Percentiles rank a stretch among this genome's conserved stretches.
These are phyloP conservation scores for Tetrahymena elliotti DNA, from an alignment of 73 alveolate species.

Conservation along the genomic window DNA sequence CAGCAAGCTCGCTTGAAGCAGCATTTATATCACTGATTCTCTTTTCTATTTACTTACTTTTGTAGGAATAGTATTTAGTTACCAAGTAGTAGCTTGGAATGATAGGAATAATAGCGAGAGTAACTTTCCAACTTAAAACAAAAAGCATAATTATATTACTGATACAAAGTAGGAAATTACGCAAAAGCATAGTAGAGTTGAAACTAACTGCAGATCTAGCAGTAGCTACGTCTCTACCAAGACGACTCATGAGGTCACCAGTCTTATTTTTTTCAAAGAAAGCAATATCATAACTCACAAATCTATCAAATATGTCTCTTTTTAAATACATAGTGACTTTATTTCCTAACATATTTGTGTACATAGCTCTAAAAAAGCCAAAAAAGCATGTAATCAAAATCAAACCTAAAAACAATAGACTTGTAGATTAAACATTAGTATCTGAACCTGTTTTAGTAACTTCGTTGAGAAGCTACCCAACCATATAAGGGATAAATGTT, in stretches of 20 bases:
- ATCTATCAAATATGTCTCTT: slow-evolving; percentile 5
- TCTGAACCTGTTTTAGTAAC: not conserved
- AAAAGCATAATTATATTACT: slow-evolving; percentile 8
- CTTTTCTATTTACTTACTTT: slow-evolving; percentile 13
- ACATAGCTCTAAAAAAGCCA: not conserved
- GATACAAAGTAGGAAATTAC: slow-evolving; percentile 7
- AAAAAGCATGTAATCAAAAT: not conserved
- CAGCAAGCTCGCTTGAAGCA: slow-evolving; percentile 21
- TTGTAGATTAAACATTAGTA: not conserved
- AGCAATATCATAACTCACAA: slow-evolving; percentile 12
- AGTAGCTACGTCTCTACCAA: slow-evolving; percentile 27
- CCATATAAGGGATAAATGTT: not conserved
- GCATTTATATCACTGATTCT: slow-evolving; percentile 25
- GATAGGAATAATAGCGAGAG: slow-evolving; percentile 27
- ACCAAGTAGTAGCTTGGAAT: slow-evolving; percentile 16
- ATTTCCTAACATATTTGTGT: not conserved
- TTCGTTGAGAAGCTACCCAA: not conserved
- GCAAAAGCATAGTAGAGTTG: slow-evolving; percentile 10
- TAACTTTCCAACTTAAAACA: slow-evolving; percentile 24
- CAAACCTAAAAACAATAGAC: not conserved
- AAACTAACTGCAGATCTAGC: slow-evolving; percentile 40
- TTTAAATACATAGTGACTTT: slow-evolving; percentile 1
- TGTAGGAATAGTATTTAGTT: slow-evolving; percentile 11
- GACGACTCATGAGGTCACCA: slow-evolving; percentile 31
- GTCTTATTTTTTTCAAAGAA: slow-evolving; percentile 24